Conservation (phyloP, 768 basidiomycete genomes). For the Auriscalpium microsporum region DNA sequence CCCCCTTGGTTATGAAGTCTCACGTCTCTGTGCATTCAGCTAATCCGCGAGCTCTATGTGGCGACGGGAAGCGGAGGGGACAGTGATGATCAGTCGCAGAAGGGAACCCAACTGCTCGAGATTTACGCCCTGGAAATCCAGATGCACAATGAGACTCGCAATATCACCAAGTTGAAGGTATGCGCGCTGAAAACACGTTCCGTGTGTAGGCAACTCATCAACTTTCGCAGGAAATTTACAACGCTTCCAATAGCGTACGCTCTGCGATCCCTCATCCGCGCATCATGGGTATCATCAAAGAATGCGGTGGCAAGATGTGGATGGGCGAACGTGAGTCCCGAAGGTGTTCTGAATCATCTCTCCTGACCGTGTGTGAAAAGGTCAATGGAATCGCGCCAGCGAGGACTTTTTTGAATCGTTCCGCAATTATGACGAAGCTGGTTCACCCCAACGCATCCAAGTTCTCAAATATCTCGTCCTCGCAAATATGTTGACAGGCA, state of each 20-base stretch:
- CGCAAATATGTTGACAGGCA: slow-evolving; percentile 96
- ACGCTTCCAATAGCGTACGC: slow-evolving; percentile 84
- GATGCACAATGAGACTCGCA: slow-evolving; percentile 96
- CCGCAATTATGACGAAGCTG: slow-evolving; percentile 97
- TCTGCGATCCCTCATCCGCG: slow-evolving; percentile 97
- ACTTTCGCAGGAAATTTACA: slow-evolving; percentile 80
- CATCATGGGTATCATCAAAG: slow-evolving; percentile 98
- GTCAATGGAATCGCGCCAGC: slow-evolving; percentile 94
- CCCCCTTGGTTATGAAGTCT: not conserved
- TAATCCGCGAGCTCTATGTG: slow-evolving; percentile 67
- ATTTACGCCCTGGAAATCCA: slow-evolving; percentile 98
- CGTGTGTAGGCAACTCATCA: not conserved
- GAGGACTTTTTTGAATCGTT: slow-evolving; percentile 99
- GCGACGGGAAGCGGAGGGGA: slow-evolving; percentile 55
- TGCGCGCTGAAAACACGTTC: not conserved
- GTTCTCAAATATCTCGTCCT: slow-evolving; percentile 97
- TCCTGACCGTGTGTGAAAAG: slow-evolving; percentile 28
- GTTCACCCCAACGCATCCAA: slow-evolving; percentile 92
- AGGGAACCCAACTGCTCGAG: slow-evolving; percentile 89
- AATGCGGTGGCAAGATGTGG: slow-evolving; percentile 99
- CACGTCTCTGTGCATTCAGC: slow-evolving; percentile 30
- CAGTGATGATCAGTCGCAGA: slow-evolving; percentile 80
- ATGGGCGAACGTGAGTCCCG: slow-evolving; percentile 85
- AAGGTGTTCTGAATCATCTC: not conserved
- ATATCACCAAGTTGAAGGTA: slow-evolving; percentile 94